Evolutionary conservation across 78 protist species (phyloP).

Genomic region (Planoprotostelium fungivorum): DNA sequence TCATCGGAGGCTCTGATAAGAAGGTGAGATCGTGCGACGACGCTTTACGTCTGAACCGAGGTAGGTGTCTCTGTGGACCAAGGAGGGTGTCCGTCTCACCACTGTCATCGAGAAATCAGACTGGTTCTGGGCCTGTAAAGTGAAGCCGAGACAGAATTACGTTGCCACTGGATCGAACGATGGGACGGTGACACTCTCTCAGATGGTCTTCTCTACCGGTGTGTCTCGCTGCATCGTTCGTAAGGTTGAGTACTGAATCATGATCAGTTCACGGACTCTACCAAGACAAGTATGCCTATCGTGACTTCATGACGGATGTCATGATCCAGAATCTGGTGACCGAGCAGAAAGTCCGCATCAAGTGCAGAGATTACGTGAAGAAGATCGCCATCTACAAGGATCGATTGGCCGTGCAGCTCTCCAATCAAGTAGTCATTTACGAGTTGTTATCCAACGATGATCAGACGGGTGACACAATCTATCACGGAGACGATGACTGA

Average conservation of each 20-base stretch:
- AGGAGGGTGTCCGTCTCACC: constrained; percentile 45
- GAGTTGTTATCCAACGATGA: constrained; percentile 19
- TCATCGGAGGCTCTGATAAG: constrained; percentile 63
- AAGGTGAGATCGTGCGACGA: constrained; percentile 4
- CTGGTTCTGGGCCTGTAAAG: constrained; percentile 69
- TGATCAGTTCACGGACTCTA: constrained; percentile 75
- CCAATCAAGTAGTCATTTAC: constrained; percentile 49
- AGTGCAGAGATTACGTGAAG: constrained; percentile 59
- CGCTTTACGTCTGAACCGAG: background rate
- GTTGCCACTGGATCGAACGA: constrained; percentile 36
- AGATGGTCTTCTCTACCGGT: constrained; percentile 21
- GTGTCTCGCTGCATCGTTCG: background rate
- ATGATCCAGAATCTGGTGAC: constrained; percentile 64
- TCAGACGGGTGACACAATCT: constrained; percentile 1
- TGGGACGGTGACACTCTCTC: constrained; percentile 46
- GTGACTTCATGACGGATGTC: constrained; percentile 78
- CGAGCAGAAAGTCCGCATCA: constrained; percentile 37
- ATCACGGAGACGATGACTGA: too few relatives aligned
- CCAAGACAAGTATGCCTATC: constrained; percentile 64
- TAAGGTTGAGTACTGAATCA: too few relatives aligned
- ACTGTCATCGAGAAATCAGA: constrained; percentile 29
- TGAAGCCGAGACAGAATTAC: background rate
- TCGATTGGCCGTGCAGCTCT: constrained; percentile 69
- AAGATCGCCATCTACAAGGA: constrained; percentile 71
- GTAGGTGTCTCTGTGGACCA: constrained; percentile 36